Base-by-base conservation (phyloP, 208 protist genomes). In the Crithidia mellificae region DNA sequence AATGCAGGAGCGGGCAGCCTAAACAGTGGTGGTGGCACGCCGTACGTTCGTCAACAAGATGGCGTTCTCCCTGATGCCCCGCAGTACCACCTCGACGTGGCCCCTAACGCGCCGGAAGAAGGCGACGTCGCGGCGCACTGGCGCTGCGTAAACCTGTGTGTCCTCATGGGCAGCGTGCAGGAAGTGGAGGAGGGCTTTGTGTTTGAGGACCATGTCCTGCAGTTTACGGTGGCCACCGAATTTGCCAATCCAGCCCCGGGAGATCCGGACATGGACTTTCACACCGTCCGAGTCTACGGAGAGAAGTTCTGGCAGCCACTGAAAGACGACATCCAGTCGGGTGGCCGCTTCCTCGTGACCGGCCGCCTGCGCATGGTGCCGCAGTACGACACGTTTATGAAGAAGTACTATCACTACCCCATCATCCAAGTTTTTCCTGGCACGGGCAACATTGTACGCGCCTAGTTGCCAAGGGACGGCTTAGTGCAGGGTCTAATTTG, bases 361-460 rank as follows among this genome's bases (percentile, higher is more conserved):
- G 91, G 91, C 0, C 72, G 88, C 0, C 77, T 96, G 52, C 81
- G 91, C 39, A 86, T 96, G 81, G 81, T 94, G 34, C 91, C 91
- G 19, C 91, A 96, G 80, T 93, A 83, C 52, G 91, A 96, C 53
- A 68, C 70, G 15, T 27, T 57, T 6, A 71, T 91, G 66, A 84
- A 80, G 56, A 93, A 90, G 69, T 96, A 96, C 62, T 93, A 93
- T 43, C 88, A 94, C 71, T 93, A 84, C 51, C 91, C 91, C 12
- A 80, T 96, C n/a, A 81, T 96, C 9, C 86, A 94, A 41, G 87
- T 96, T 19, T 72, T 78, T 8, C 76, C 81, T 2, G 88, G 88
- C 1, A 67, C 75, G 14, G 91, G 91, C 14, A 70, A 39, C 41
- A 63, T 83, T 19, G 24, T 63, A 11, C 68, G 68, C 2, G 68